phyloP scores from a whole-genome alignment of 257 asterid species.

The Jacaranda mimosifolia region DNA sequence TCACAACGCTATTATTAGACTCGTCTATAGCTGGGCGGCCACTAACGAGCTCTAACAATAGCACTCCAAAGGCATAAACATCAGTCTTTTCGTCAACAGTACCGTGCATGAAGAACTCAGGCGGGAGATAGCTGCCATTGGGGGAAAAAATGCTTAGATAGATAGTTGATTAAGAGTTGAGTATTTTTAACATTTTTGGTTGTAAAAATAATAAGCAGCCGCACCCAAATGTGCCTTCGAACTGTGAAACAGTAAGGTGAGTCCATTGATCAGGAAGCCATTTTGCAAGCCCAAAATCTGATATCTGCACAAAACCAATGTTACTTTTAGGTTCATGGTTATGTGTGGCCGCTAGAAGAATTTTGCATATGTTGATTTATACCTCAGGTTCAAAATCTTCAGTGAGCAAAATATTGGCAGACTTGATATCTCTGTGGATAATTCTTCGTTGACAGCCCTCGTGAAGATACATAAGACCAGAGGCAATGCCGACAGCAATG shows the following conservation, averaged over 20 bases:
- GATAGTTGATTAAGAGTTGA: background rate
- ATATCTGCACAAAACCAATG: constrained; percentile 62
- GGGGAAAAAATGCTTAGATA: background rate
- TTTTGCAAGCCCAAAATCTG: constrained; percentile 96
- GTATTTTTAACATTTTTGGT: background rate
- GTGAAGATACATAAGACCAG: constrained; percentile 89
- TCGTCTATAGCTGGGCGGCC: constrained; percentile 96
- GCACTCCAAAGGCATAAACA: constrained; percentile 91
- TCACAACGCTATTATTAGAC: constrained; percentile 78
- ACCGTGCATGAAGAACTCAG: constrained; percentile 94
- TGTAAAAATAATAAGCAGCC: constrained; percentile 12
- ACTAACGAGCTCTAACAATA: constrained; percentile 76
- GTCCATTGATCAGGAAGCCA: constrained; percentile 99
- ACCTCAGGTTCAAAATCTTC: constrained; percentile 91
- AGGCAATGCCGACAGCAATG: constrained; percentile 81
- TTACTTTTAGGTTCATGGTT: constrained; percentile 19
- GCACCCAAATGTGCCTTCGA: constrained; percentile 98
- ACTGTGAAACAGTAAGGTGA: constrained; percentile 82
- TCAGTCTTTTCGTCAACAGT: constrained; percentile 94
- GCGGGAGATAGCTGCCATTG: constrained; percentile 89
- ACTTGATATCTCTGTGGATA: constrained; percentile 91
- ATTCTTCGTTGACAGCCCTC: constrained; percentile 96
- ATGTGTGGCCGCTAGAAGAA: no score
- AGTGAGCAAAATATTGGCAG: constrained; percentile 89
- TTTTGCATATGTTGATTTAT: constrained; percentile 23